Conservation (phyloP, 2,329 filamentous ascomycete genomes). For the Diaporthe vexans region DNA sequence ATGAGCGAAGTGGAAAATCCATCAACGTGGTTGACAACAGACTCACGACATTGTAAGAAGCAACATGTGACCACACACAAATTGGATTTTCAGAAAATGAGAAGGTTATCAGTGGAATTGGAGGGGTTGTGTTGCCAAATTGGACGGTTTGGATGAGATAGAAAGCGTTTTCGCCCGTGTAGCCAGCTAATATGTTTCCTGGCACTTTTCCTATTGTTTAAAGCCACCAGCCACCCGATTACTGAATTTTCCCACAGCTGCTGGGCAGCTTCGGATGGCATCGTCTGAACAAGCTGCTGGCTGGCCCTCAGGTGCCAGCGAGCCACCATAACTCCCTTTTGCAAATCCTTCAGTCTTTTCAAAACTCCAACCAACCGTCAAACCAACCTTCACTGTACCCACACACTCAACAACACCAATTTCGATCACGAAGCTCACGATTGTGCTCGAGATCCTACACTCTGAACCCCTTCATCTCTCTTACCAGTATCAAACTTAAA, state of each 20-base stretch:
- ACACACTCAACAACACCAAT: background rate
- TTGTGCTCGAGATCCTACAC: background rate
- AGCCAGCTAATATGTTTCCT: background rate
- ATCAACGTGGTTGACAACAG: slow-evolving; percentile 11
- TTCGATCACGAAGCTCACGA: background rate
- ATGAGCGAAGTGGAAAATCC: slow-evolving; percentile 18
- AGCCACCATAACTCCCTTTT: background rate
- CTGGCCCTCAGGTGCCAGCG: background rate
- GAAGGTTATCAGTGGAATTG: background rate
- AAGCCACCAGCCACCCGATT: background rate
- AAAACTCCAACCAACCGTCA: background rate
- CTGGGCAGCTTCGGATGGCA: too few species aligned
- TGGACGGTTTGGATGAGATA: background rate
- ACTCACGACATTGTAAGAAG: background rate
- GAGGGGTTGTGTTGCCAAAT: background rate
- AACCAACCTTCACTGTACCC: background rate
- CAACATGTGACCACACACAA: background rate
- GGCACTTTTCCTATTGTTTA: background rate
- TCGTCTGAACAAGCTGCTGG: background rate
- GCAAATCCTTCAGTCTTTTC: background rate
- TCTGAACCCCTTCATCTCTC: background rate
- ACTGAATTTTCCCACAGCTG: too few species aligned
- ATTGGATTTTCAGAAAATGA: background rate
- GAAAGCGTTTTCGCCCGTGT: background rate
- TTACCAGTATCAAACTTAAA: background rate